A percentile compares a stretch with the other conserved stretches of the same genome.
These are phyloP conservation scores for Evernia prunastri DNA, from an alignment of 495 filamentous ascomycete species.

Conservation along the genomic window DNA sequence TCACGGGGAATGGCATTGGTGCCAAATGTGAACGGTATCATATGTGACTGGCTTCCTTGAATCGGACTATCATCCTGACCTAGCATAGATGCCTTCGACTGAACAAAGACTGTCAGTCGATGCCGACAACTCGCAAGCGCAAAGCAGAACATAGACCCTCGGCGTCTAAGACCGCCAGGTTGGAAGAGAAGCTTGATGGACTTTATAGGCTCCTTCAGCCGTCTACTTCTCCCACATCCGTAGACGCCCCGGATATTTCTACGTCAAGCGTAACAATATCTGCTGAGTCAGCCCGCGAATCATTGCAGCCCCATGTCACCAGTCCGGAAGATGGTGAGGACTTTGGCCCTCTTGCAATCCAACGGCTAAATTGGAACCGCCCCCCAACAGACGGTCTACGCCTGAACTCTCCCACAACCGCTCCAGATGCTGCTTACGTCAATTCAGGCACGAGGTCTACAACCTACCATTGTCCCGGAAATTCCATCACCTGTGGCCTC, in stretches of 20 bases:
- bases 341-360: not conserved
- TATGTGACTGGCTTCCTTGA: too few species aligned
- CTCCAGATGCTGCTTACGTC: not conserved
- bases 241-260: slow-evolving; percentile 10
- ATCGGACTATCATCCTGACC: not conserved
- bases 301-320: not conserved
- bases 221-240: slow-evolving; percentile 24
- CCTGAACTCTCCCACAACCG: not conserved
- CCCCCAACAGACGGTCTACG: not conserved
- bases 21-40: not conserved
- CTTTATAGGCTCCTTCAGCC: slow-evolving; percentile 39
- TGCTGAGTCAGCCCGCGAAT: not conserved
- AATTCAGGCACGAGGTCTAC: slow-evolving; percentile 1
- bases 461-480: not conserved
- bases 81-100: slow-evolving; percentile 42
- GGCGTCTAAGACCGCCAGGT: slow-evolving; percentile 33
- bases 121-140: slow-evolving; percentile 34
- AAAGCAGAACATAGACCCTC: slow-evolving; percentile 24
- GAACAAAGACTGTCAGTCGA: slow-evolving; percentile 39
- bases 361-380: not conserved
- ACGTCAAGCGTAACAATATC: not conserved
- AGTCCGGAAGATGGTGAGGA: not conserved
- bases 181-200: slow-evolving; percentile 48
- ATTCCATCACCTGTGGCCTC: not conserved
- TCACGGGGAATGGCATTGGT: not conserved